Conservation (phyloP, 1,284 basidiomycete species). For the Psilocybe mexicana region DNA sequence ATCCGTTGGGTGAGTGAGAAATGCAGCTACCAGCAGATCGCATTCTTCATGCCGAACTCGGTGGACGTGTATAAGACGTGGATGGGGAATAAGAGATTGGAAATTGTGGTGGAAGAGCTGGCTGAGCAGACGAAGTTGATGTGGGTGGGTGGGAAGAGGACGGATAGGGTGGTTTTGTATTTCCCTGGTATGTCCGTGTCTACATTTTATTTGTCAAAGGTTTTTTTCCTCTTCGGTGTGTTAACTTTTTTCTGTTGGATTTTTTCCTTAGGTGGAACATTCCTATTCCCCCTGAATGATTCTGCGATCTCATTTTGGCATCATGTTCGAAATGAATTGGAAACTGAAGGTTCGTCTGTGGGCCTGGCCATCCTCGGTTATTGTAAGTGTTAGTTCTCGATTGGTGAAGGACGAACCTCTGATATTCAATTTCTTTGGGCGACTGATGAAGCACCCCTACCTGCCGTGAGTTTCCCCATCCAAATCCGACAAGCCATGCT, state of each 20-base stretch:
- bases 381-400: constrained; percentile 24
- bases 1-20: constrained; percentile 8
- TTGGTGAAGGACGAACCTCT: neutral
- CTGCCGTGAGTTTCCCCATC: constrained; percentile 7
- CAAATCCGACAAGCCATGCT: constrained; percentile 9
- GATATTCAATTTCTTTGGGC: neutral
- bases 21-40: constrained; percentile 21
- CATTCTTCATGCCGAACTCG: constrained; percentile 25
- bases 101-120: constrained; percentile 29
- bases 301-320: constrained; percentile 28
- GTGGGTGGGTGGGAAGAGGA: constrained; percentile 39
- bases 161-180: constrained; percentile 38
- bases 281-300: constrained; percentile 27
- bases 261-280: constrained; percentile 32
- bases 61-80: constrained; percentile 27
- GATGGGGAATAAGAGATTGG: constrained; percentile 25
- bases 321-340: constrained; percentile 28
- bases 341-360: constrained; percentile 25
- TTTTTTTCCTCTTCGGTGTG: too few relatives aligned
- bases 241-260: neutral
- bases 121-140: constrained; percentile 31
- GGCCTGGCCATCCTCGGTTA: constrained; percentile 35
- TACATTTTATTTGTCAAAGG: neutral
- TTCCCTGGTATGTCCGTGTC: constrained; percentile 34
- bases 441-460: constrained; percentile 20